phyloP scores from a whole-genome alignment of 2,329 filamentous ascomycete genomes.

The Neonectria neomacrospora region DNA sequence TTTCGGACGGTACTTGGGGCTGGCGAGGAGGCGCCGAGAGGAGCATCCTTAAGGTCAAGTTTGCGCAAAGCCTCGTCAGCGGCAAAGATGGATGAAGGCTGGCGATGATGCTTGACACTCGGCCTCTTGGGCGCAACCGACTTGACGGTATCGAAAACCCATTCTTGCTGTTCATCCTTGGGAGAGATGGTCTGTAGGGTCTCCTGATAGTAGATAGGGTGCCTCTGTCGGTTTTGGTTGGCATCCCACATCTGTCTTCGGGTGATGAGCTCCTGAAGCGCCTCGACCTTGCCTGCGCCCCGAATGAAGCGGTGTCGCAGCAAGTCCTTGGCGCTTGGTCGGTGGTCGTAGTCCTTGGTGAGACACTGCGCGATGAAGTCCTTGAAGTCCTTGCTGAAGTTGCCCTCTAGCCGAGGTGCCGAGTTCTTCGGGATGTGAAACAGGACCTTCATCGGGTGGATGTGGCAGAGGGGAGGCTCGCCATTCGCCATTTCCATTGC shows the following conservation, averaged over 20 bases:
- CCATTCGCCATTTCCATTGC: constrained; percentile 90
- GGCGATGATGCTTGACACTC: constrained; percentile 62
- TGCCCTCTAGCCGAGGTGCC: constrained; percentile 84
- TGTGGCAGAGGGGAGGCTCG: constrained; percentile 86
- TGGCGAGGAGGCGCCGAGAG: constrained; percentile 67
- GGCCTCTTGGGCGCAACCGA: constrained; percentile 68
- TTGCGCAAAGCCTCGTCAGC: constrained; percentile 71
- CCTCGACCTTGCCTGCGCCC: constrained; percentile 87
- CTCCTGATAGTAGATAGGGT: constrained; percentile 91
- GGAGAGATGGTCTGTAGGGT: constrained; percentile 79
- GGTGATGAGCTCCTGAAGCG: constrained; percentile 86
- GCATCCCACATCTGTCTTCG: constrained; percentile 86
- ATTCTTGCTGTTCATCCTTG: constrained; percentile 80
- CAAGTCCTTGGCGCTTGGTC: constrained; percentile 87
- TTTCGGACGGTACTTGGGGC: constrained; percentile 67
- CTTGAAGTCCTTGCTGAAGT: constrained; percentile 90
- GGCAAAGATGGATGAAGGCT: constrained; percentile 66
- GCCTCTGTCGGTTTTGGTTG: constrained; percentile 73
- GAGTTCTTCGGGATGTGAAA: constrained; percentile 91
- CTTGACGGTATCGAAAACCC: constrained; percentile 96
- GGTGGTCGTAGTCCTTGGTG: constrained; percentile 87
- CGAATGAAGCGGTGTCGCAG: constrained; percentile 90
- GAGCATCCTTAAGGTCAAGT: constrained; percentile 70
- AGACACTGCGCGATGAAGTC: constrained; percentile 93
- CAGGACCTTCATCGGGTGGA: constrained; percentile 93